These are phyloP conservation scores for Tinospora cordifolia DNA, from an alignment of 164 flowering plant species.

Conservation along the genomic window DNA sequence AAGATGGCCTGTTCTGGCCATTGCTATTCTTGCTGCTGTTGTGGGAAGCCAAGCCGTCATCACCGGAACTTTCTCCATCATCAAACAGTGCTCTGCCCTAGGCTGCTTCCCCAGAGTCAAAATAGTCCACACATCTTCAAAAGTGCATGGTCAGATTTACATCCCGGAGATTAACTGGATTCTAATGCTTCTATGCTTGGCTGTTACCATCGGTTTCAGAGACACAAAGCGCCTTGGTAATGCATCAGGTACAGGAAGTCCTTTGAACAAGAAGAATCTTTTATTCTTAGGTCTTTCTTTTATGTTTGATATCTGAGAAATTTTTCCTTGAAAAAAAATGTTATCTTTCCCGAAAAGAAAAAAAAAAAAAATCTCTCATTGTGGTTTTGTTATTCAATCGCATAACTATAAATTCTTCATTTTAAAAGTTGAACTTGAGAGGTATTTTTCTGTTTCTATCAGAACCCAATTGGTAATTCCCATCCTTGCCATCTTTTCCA, in stretches of 20 bases:
- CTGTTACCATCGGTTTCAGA: constrained; percentile 73
- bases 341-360: no score
- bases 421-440: no score
- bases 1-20: constrained; percentile 79
- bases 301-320: no score
- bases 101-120: constrained; percentile 87
- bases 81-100: constrained; percentile 80
- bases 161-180: constrained; percentile 92
- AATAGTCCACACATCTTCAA: constrained; percentile 80
- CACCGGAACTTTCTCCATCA: constrained; percentile 93
- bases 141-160: constrained; percentile 79
- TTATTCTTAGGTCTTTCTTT: no score
- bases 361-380: no score
- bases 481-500: no score
- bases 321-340: no score
- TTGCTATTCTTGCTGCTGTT: constrained; percentile 87
- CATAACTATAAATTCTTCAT: no score
- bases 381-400: no score
- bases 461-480: no score
- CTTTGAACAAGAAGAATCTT: constrained; percentile 24
- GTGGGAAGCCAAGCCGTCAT: constrained; percentile 95
- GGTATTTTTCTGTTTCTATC: no score
- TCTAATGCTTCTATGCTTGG: constrained; percentile 69
- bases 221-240: constrained; percentile 76
- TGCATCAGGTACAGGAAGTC: constrained; percentile 60